Conservation (phyloP, 2,329 filamentous ascomycete genomes). For the Cladosporium sphaerospermum region DNA sequence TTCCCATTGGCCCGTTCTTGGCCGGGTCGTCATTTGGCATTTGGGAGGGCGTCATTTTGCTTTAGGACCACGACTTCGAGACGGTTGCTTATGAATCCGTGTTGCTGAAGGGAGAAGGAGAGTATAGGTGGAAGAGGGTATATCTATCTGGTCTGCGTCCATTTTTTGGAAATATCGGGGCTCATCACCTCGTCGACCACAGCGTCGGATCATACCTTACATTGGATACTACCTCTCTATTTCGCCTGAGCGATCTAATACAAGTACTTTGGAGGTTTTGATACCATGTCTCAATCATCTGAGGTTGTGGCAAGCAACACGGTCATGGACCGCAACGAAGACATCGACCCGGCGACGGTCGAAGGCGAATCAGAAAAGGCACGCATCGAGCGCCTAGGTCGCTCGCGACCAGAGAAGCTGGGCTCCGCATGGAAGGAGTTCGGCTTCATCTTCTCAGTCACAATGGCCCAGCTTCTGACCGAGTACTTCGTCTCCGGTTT, state of each 20-base stretch:
- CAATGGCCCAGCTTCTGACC: conserved; percentile 30
- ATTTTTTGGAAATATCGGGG: too few relatives aligned
- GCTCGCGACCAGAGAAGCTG: conserved; percentile 55
- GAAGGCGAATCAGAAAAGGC: conserved; percentile 19
- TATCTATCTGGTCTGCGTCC: neutral
- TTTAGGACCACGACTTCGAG: neutral
- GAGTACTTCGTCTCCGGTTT: conserved; percentile 78
- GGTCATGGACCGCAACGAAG: neutral
- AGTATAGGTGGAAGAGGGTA: neutral
- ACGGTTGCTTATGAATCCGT: conserved; percentile 6
- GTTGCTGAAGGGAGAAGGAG: neutral
- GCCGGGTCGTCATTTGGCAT: conserved; percentile 8
- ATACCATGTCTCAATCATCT: neutral
- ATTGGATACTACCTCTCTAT: too few relatives aligned
- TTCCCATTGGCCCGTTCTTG: neutral
- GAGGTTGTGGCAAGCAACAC: neutral
- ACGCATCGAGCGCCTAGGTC: conserved; percentile 55
- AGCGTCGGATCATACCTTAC: too few relatives aligned
- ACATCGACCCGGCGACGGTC: neutral
- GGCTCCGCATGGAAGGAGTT: conserved; percentile 49
- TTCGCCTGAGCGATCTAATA: too few relatives aligned
- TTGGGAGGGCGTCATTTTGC: conserved; percentile 6
- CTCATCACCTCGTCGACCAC: neutral
- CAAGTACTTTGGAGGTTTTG: neutral
- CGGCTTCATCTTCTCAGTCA: conserved; percentile 53